Conservation (phyloP, 2,329 filamentous ascomycete genomes). For the Fusarium floridanum region DNA sequence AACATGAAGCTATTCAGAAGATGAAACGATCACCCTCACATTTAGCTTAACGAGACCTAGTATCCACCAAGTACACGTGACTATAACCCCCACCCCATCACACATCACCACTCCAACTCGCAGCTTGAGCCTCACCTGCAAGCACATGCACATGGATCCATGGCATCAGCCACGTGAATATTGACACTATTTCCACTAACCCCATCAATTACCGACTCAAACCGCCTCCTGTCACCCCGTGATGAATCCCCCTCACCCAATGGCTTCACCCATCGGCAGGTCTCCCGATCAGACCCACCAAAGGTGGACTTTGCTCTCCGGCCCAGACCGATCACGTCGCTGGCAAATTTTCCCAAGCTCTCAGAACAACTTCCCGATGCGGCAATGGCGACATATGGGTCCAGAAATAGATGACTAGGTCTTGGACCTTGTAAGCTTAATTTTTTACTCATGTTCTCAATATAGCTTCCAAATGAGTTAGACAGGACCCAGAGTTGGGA, state of each 20-base stretch:
- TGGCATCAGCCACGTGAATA: background rate
- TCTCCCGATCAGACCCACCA: background rate
- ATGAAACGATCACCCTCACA: background rate
- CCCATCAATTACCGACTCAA: background rate
- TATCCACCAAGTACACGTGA: background rate
- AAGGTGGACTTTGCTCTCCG: background rate
- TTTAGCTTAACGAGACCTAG: background rate
- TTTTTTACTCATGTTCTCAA: background rate
- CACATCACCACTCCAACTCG: background rate
- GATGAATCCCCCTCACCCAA: background rate
- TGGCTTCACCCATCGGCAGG: background rate
- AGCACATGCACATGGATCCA: background rate
- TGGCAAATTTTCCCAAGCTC: background rate
- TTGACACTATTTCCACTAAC: background rate
- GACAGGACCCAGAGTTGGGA: background rate
- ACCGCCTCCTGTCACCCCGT: background rate
- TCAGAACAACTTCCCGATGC: conserved; percentile 17
- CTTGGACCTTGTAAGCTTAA: background rate
- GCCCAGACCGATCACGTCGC: background rate
- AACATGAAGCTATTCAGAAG: background rate
- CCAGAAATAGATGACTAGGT: background rate
- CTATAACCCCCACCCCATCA: background rate
- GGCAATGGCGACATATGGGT: conserved; percentile 15
- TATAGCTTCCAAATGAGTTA: conserved; percentile 3
- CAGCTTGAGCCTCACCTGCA: background rate